Base-by-base conservation (phyloP, 106 monocot genomes). In the Vanilla planifolia region DNA sequence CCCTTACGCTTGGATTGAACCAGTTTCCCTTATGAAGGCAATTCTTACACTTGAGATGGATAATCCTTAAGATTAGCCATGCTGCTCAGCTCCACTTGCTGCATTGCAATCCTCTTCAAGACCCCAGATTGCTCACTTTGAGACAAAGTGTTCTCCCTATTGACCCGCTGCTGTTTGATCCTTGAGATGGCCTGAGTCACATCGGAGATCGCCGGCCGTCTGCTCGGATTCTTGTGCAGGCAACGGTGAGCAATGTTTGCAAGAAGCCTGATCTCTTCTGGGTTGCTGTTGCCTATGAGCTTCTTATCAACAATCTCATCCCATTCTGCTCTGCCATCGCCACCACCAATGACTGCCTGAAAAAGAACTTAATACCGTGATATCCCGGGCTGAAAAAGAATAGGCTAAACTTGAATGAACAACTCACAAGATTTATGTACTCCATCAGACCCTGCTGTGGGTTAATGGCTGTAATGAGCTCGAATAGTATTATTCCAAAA, bases 391-490 rank as follows among this genome's bases (percentile, higher is more conserved):
- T 21, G 30, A 20, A 50, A 24, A 65, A 10, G 26, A 32, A 51
- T 51, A 16, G 2, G 51, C 14, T 35, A 21, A 33, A 43, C 30
- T 3, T 62, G 60, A 42, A 27, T 27, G 14, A 69, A 61, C 16
- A 46, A 85, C 96, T 85, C 76, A 92, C 96, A 28, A 98, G 84
- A 79, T 98, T 80, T 55, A 98, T 88, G 43, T 91, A 98, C 23
- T 98, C 96, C 66, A 81, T 71, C 19, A 98, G 76, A 60, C 96
- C 96, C 71, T 92, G 91, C 61, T 91, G 96, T 23, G 96, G 96
- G 68, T 92, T 91, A 65, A 91, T 91, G 59, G 81, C 79, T 34
- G 96, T 98, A 52, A 98, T 71, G 23, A 98, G 81, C 62, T 98
- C 91, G 61, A 98, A 98, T 28, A 98, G 48, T 76, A 98, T 88